Percentiles rank a stretch among this genome's conserved stretches.
phyloP scores from a whole-genome alignment of 2,329 filamentous ascomycete genomes.

The Penicillium sp. region DNA sequence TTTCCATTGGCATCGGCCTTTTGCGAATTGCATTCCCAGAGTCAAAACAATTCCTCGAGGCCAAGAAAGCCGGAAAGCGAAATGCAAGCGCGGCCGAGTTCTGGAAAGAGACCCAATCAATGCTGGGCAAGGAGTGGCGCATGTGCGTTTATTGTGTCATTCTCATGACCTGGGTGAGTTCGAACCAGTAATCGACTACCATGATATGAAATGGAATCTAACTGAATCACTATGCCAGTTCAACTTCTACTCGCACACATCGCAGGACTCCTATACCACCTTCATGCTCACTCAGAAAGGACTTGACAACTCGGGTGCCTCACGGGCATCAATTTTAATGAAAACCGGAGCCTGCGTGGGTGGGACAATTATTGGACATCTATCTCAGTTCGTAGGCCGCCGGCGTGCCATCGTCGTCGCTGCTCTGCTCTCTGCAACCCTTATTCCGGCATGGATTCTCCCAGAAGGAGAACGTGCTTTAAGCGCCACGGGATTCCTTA shows the following conservation, averaged over 20 bases:
- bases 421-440: conserved; percentile 60
- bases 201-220: not conserved
- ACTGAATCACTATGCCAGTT: conserved; percentile 35
- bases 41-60: conserved; percentile 68
- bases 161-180: conserved; percentile 62
- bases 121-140: conserved; percentile 68
- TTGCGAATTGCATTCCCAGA: conserved; percentile 67
- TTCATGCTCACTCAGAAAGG: conserved; percentile 72
- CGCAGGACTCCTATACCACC: conserved; percentile 76
- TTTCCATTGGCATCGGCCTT: conserved; percentile 55
- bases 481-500: conserved; percentile 35
- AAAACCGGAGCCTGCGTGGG: conserved; percentile 70
- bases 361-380: conserved; percentile 53
- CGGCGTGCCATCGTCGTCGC: conserved; percentile 53
- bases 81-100: conserved; percentile 50
- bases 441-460: conserved; percentile 72
- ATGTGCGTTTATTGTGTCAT: conserved; percentile 73
- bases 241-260: conserved; percentile 72
- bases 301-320: conserved; percentile 59
- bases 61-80: conserved; percentile 57
- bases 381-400: conserved; percentile 70
- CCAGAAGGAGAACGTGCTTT: conserved; percentile 28
- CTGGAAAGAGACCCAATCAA: conserved; percentile 63
- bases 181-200: not conserved
- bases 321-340: conserved; percentile 74